Evolutionary conservation across 129 eudicot genomes (phyloP), one percentile per base, ranked within the genome.

Genomic region (Chrysanthemum lavandulifolium): DNA sequence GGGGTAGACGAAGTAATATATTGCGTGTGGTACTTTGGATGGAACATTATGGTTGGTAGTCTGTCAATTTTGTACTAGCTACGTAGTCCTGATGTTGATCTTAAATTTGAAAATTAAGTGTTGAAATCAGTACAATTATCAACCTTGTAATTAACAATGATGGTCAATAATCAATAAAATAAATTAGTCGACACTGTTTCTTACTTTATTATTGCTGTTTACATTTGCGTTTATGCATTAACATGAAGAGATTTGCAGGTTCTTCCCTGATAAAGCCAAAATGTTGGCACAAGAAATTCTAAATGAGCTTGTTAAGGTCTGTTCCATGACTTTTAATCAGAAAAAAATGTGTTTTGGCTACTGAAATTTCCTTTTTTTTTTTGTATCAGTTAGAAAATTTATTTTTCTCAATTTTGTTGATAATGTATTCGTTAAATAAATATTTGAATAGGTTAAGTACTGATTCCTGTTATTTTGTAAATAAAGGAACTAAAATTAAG

Each of bases 251-350:
- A 48, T 76, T 57, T 72, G 56, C 91, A 94, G 99, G 73, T 94
- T 94, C 79, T 90, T 90, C 79, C 97, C 99, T 2, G 91, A 90
- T 61, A 88, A 94, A 79, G 96, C 97, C 12, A 75, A 83, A 67
- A 67, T 83, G 65, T 78, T 90, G 84, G 99, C 99, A 0, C 31
- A 25, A 16, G 82, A 86, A 16, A 48, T 94, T 71, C 84, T 94
- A 69, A 62, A 76, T 64, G 89, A 86, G 85, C 99, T 94, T 79
- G 69, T 78, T 68, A 82, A 85, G 91, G 99, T 90, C 11, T 74
- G 80, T 61, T 56, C 18, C 15, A 9, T 73, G 10, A 66, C 57
- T 19, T 68, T 12, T 62, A 54, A 69, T 54, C 21, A 7, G 10
- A 69, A 69, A 52, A 29, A 4, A 29, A 36, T 16, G 27, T 52